Conservation (phyloP, 2,329 filamentous ascomycete genomes). For the Pseudogymnoascus sp. region DNA sequence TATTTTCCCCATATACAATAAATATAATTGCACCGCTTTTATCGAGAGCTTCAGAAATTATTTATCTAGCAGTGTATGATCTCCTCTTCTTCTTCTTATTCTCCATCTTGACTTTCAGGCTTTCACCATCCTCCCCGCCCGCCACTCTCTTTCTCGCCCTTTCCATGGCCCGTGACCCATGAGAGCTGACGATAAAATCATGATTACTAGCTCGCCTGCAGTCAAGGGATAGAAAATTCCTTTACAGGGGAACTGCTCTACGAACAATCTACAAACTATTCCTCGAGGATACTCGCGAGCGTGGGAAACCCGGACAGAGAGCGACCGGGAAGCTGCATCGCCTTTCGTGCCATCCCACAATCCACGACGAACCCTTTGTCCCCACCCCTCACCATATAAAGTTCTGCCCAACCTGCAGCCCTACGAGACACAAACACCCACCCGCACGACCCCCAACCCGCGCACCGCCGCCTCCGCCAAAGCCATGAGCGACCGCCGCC, state of each 20-base stretch:
- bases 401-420: neutral
- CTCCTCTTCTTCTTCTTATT: neutral
- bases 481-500: constrained; percentile 40
- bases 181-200: neutral
- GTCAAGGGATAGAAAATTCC: constrained; percentile 1
- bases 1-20: neutral
- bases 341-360: neutral
- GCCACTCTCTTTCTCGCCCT: neutral
- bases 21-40: neutral
- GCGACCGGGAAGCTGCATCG: neutral
- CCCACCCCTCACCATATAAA: neutral
- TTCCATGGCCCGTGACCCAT: neutral
- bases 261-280: neutral
- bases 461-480: neutral
- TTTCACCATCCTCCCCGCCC: neutral
- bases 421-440: neutral
- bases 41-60: neutral
- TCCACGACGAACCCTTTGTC: neutral
- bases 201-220: neutral
- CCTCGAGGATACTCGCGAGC: neutral
- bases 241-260: neutral
- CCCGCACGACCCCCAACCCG: neutral
- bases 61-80: neutral
- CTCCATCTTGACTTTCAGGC: neutral
- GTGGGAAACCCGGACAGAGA: neutral